These are phyloP conservation scores for Dactylellina leptospora DNA, from an alignment of 2,329 filamentous ascomycete species.

Conservation along the genomic window DNA sequence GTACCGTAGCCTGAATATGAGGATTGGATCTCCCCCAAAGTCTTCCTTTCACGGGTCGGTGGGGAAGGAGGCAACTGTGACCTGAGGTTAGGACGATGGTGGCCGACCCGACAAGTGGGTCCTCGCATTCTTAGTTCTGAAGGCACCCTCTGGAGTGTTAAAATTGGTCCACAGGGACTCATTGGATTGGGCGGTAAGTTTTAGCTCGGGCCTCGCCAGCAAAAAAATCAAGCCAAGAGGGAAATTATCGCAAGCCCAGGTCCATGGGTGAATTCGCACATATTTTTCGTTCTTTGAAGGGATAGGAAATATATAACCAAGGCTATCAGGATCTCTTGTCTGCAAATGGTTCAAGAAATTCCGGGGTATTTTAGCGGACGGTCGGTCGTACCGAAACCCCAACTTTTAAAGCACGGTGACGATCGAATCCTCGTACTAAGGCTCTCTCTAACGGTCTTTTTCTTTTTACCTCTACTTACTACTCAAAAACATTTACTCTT, in stretches of 20 bases:
- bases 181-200: conserved; percentile 36
- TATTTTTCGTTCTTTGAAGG: conserved; percentile 12
- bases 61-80: conserved; percentile 23
- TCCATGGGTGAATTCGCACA: background rate
- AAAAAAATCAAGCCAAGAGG: conserved; percentile 30
- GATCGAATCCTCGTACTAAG: conserved; percentile 30
- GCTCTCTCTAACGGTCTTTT: background rate
- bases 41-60: conserved; percentile 9
- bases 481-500: too few species aligned
- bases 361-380: conserved; percentile 42
- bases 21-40: conserved; percentile 21
- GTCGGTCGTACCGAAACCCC: conserved; percentile 34
- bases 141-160: conserved; percentile 1
- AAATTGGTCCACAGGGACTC: conserved; percentile 21
- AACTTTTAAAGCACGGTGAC: conserved; percentile 17
- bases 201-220: conserved; percentile 41
- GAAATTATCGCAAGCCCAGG: conserved; percentile 24
- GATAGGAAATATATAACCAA: conserved; percentile 38
- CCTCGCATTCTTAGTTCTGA: conserved; percentile 11
- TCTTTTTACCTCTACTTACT: too few species aligned
- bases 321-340: conserved; percentile 31
- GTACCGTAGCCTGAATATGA: background rate
- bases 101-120: conserved; percentile 34
- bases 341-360: conserved; percentile 26
- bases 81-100: too few species aligned